Evolutionary conservation across 495 filamentous ascomycete species (phyloP), one percentile per base, ranked within the genome.

Genomic region (Talaromyces adpressus): DNA sequence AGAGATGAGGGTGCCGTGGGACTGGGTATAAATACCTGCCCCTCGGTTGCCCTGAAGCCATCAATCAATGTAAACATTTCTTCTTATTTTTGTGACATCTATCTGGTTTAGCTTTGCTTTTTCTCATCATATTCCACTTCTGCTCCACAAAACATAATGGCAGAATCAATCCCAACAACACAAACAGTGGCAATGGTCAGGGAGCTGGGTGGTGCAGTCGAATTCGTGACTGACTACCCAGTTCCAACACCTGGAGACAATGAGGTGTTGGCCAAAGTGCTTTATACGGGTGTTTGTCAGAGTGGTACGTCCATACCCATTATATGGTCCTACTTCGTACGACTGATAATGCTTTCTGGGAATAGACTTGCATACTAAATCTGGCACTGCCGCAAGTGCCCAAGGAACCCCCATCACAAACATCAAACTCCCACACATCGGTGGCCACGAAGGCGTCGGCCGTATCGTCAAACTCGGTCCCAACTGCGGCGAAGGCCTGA

Each of bases 401-500:
- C 70, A 79, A 57, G 79, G 80, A 20, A 76, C 69, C 9, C 80
- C 80, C 3, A 81, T 79, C 18, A 77, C 74, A 1, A 72, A 76
- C 6, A 76, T 80, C 65, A 82, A 82, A 47, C 68, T 81, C 2
- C 81, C 79, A 1, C 58, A 83, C 52, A 68, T 82, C 23, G 80
- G 79, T 14, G 79, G 79, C 6, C 80, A 83, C 63, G 77, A 83
- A 67, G 81, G 81, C 12, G 69, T 82, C 20, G 80, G 78, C 0
- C 71, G 71, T 1, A 77, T 82, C 20, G 65, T 82, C 4, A 69
- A 71, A 0, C 65, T 82, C 8, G 79, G 81, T 4, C 70, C 76
- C 11, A 60, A 60, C 22, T 64, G 75, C 51, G 34, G 66, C 18
- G 39, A 66, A 27, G 67, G 70, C 2, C 65, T 81, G 8, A 72